Evolutionary conservation across 352 stramenopile genomes (phyloP), one percentile per base, ranked within the genome.

Genomic region (Bremia lactucae): DNA sequence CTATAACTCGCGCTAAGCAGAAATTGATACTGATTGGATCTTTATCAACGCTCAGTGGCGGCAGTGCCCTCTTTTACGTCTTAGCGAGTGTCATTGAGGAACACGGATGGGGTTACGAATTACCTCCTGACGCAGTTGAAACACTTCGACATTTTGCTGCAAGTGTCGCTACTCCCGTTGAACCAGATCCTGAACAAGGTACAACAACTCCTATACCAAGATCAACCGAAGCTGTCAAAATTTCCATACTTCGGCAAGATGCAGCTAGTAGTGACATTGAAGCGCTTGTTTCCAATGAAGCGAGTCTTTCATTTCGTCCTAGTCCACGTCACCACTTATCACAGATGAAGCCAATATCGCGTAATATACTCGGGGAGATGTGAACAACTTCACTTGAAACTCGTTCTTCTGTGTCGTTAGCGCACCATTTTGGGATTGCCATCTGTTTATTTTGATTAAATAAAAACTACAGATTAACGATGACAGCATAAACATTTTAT

Each of bases 11-110:
- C 22, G 83, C 83, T 20, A 90, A 90, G 43, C 65, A 85, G 31
- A 95, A 92, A 37, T 60, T 95, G 3, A 19, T 95, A 29, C 48
- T 95, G 9, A 56, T 95, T 4, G 83, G 83, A 2, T 92, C 80
- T 0, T 49, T 56, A 19, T 52, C 57, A 26, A 91, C 82, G 9
- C 65, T 91, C 16, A 62, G 52, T 19, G 54, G 59, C 1, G 75
- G 75, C 1, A 82, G 70, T 38, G 62, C 66, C 6, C 59, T 88
- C 18, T 86, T 88, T 16, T 45, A 61, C 26, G 61, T 67, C 13
- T 49, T 87, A 1, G 52, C 52, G 6, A 23, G 59, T 14, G 55
- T 78, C 7, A 61, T 84, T 21, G 33, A 58, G 20, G 44, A 66
- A 16, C 59, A 59, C 8, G 41, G 47, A 1, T 87, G 75, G 75